Evolutionary conservation across 805 yeast genomes (phyloP), one percentile per base, ranked within the genome.

Genomic region (Saccharomycopsis sp.): DNA sequence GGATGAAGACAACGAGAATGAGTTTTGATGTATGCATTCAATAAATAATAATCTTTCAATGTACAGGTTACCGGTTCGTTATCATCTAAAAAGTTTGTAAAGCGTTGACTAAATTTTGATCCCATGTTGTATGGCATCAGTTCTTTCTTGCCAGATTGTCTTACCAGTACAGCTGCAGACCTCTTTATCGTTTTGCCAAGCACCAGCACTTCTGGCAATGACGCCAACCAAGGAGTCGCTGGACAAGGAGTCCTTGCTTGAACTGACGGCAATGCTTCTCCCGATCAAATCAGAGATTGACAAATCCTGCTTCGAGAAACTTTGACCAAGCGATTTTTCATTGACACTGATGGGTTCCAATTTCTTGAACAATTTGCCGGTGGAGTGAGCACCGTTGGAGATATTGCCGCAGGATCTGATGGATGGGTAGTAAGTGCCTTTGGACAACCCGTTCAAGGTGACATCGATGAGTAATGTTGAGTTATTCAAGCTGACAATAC

Each of bases 131-230:
- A 75, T 57, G 1, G 94, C 94, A 53, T 86, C 95, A 37, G 65
- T 60, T 42, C 96, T 69, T 59, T 89, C 98, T 57, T 92, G 87
- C 97, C 98, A 89, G 19, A 89, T 75, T 0, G 95, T 84, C 67
- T 87, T 86, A 13, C 98, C 98, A 12, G 89, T 78, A 60, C 97
- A 92, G 25, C 89, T 79, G 61, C 98, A 89, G 2, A 89, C 94
- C 45, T 77, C 77, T 61, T 89, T 89, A 51, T 81, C 84, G 61
- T 92, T 92, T 56, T 89, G 95, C 96, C 97, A 92, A 19, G 77
- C 83, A 12, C 98, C 98, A 1, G 98, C 97, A 53, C 94, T 81
- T 54, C 97, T 72, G 1, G 97, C 97, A 55, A 92, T 75, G 18
- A 89, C 95, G 22, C 98, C 97, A 37, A 78, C 79, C 7, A 83